A percentile compares a stretch with the other conserved stretches of the same genome.
These are phyloP conservation scores for Byssothecium circinans DNA, from an alignment of 2,329 filamentous ascomycete genomes.

Conservation along the genomic window DNA sequence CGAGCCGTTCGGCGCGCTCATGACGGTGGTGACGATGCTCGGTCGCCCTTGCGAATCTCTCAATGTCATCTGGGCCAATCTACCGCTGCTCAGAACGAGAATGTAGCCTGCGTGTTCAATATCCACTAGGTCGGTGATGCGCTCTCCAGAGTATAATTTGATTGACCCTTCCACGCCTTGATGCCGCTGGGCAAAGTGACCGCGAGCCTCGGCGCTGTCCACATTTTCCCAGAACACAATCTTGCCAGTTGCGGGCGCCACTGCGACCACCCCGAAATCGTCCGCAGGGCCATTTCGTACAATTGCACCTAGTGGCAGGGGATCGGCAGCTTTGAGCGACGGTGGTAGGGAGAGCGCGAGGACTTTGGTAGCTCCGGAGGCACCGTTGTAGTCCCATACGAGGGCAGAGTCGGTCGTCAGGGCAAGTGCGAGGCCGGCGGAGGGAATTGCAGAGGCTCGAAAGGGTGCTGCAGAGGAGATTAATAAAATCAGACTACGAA, in stretches of 20 bases:
- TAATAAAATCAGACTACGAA: conserved; percentile 11
- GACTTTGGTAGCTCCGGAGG: conserved; percentile 67
- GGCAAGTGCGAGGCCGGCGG: conserved; percentile 72
- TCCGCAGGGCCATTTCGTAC: conserved; percentile 76
- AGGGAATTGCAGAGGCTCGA: conserved; percentile 54
- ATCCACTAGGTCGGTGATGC: conserved; percentile 74
- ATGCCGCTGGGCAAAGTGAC: conserved; percentile 78
- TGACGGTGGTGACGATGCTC: conserved; percentile 73
- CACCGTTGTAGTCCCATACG: conserved; percentile 81
- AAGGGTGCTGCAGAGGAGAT: conserved; percentile 34
- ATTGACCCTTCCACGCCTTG: conserved; percentile 77
- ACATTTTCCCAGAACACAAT: conserved; percentile 96
- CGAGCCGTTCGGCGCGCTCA: conserved; percentile 60
- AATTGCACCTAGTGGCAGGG: conserved; percentile 79
- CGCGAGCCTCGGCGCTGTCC: conserved; percentile 81
- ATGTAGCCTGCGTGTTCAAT: conserved; percentile 88
- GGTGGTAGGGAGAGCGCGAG: conserved; percentile 80
- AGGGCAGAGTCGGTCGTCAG: conserved; percentile 81
- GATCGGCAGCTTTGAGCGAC: conserved; percentile 67
- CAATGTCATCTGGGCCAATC: conserved; percentile 82
- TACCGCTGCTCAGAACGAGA: conserved; percentile 79
- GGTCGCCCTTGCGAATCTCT: conserved; percentile 86
- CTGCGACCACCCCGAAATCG: conserved; percentile 82
- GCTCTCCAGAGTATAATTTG: conserved; percentile 76
- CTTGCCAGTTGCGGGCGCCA: conserved; percentile 81